Percentiles rank a stretch among this genome's conserved stretches.
Conservation (phyloP, 1,139 yeast genomes). For the Arxiozyma slooffiae region DNA sequence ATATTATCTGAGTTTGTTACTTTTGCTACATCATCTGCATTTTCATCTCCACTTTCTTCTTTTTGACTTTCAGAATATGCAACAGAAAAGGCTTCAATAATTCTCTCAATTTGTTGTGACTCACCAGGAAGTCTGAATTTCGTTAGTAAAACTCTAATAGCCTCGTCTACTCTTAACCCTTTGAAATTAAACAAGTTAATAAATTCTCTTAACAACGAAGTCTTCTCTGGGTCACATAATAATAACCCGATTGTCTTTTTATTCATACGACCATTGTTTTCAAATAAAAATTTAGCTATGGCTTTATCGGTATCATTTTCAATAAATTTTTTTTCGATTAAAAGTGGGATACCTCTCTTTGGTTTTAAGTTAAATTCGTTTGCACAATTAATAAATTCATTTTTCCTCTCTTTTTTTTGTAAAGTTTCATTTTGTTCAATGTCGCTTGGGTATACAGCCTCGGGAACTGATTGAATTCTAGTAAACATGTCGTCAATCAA, state of each 20-base stretch:
- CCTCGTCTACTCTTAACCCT: constrained; percentile 82
- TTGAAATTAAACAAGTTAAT: constrained; percentile 65
- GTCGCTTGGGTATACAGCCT: constrained; percentile 13
- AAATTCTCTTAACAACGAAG: constrained; percentile 51
- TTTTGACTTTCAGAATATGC: constrained; percentile 59
- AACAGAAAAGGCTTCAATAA: constrained; percentile 78
- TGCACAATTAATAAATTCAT: constrained; percentile 66
- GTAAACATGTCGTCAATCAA: constrained; percentile 59
- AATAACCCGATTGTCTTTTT: constrained; percentile 82
- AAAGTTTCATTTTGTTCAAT: constrained; percentile 16
- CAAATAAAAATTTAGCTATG: constrained; percentile 66
- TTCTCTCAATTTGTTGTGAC: constrained; percentile 88
- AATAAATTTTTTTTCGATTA: constrained; percentile 58
- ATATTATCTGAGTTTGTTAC: constrained; percentile 9
- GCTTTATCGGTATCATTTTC: constrained; percentile 47
- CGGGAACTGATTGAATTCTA: constrained; percentile 36
- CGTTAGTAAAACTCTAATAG: constrained; percentile 69
- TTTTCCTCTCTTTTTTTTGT: constrained; percentile 47
- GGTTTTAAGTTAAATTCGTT: constrained; percentile 70
- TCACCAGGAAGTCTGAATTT: constrained; percentile 94
- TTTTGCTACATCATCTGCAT: constrained; percentile 12
- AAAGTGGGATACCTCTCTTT: constrained; percentile 55
- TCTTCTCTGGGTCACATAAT: constrained; percentile 66
- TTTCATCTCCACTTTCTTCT: constrained; percentile 18
- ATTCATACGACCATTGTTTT: constrained; percentile 71